A percentile compares a stretch with the other conserved stretches of the same genome.
These are phyloP conservation scores for Cordyceps javanica DNA, from an alignment of 2,329 filamentous ascomycete species.

Conservation along the genomic window DNA sequence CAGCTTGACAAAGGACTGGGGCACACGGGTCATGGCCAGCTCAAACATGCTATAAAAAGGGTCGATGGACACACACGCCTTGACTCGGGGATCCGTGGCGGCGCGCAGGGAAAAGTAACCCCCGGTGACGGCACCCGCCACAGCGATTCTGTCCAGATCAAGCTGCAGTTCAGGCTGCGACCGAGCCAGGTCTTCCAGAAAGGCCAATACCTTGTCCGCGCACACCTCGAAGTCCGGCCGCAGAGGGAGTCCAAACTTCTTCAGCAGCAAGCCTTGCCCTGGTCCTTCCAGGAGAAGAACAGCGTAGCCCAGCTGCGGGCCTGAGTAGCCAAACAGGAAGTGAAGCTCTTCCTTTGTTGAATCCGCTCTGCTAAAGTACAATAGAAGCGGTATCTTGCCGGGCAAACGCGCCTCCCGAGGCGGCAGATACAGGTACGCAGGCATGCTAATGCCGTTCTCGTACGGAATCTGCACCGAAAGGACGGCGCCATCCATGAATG, in stretches of 20 bases:
- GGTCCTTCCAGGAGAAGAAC: slow-evolving; percentile 40
- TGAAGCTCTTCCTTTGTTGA: slow-evolving; percentile 36
- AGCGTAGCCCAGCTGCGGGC: slow-evolving; percentile 32
- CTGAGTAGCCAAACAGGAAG: slow-evolving; percentile 23
- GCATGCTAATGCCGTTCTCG: slow-evolving; percentile 25
- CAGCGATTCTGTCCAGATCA: slow-evolving; percentile 30
- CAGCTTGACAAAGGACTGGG: too few relatives aligned
- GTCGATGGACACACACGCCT: slow-evolving; percentile 34
- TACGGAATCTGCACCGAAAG: slow-evolving; percentile 32
- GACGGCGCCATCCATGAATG: slow-evolving; percentile 24
- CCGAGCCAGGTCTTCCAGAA: slow-evolving; percentile 17
- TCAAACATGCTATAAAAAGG: slow-evolving; percentile 19
- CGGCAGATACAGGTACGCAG: slow-evolving; percentile 33
- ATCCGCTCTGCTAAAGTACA: slow-evolving; percentile 32
- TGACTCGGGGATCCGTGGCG: slow-evolving; percentile 34
- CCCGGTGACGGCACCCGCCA: slow-evolving; percentile 35
- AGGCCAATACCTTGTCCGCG: slow-evolving; percentile 25
- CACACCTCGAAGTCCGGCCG: slow-evolving; percentile 35
- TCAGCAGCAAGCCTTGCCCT: slow-evolving; percentile 35
- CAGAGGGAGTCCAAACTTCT: slow-evolving; percentile 21
- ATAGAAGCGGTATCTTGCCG: slow-evolving; percentile 27
- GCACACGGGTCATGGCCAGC: too few relatives aligned
- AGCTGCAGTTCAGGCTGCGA: slow-evolving; percentile 23
- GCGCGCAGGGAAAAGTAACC: slow-evolving; percentile 41
- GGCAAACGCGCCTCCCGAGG: slow-evolving; percentile 15